A percentile compares a stretch with the other conserved stretches of the same genome.
phyloP scores from a whole-genome alignment of 352 stramenopile genomes.

The Phytophthora pini region DNA sequence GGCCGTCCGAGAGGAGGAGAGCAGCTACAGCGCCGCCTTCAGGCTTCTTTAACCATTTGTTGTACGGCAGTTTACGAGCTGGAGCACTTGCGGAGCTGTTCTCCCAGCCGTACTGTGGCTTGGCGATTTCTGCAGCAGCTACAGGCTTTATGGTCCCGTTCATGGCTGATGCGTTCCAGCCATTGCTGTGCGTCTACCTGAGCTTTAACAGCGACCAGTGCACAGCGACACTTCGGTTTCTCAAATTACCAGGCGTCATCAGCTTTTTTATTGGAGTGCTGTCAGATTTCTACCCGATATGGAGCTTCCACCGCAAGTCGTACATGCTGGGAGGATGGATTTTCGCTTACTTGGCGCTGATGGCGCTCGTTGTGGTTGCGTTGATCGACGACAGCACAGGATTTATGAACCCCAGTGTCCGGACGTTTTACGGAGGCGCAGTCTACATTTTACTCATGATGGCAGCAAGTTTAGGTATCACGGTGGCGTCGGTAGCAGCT shows the following conservation, averaged over 20 bases:
- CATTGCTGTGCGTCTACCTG: slow-evolving; percentile 67
- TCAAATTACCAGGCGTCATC: slow-evolving; percentile 60
- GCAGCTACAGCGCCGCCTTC: slow-evolving; percentile 53
- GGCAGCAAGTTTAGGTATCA: slow-evolving; percentile 67
- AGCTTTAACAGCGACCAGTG: slow-evolving; percentile 53
- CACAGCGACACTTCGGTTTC: slow-evolving; percentile 56
- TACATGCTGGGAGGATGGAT: slow-evolving; percentile 83
- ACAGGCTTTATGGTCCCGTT: slow-evolving; percentile 76
- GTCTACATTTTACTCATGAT: slow-evolving; percentile 83
- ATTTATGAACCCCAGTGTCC: slow-evolving; percentile 47
- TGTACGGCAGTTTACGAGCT: slow-evolving; percentile 72
- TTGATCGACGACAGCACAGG: slow-evolving; percentile 59
- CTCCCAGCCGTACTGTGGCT: slow-evolving; percentile 63
- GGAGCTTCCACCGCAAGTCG: slow-evolving; percentile 76
- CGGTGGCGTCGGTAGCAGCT: slow-evolving; percentile 59
- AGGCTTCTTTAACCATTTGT: slow-evolving; percentile 75
- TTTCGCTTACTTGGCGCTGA: slow-evolving; percentile 70
- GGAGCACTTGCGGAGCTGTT: slow-evolving; percentile 65
- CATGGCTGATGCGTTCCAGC: slow-evolving; percentile 65
- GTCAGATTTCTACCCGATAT: slow-evolving; percentile 84
- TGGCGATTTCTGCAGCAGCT: slow-evolving; percentile 62
- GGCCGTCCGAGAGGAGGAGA: slow-evolving; percentile 44
- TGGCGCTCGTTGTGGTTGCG: slow-evolving; percentile 68
- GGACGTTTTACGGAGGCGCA: slow-evolving; percentile 59
- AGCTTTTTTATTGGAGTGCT: slow-evolving; percentile 81